A percentile compares a stretch with the other conserved stretches of the same genome.
Evolutionary conservation across 768 basidiomycete species (phyloP).

Genomic region (Termitomyces sp.): DNA sequence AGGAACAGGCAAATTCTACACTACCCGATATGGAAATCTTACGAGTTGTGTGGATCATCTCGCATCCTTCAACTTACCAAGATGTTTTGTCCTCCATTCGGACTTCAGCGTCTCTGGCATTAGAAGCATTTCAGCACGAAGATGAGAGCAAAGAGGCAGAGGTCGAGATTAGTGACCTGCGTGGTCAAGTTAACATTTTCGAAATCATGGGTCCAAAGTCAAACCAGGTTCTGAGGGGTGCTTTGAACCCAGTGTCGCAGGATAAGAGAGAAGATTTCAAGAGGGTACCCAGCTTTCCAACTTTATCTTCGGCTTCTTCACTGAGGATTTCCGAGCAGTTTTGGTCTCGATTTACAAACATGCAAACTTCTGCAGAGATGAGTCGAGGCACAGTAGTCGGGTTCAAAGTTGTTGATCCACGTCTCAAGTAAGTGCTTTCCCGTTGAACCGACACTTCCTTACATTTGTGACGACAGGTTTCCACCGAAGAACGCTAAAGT

Average conservation of each 20-base stretch:
- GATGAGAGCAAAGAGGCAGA: constrained; percentile 23
- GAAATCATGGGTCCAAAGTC: constrained; percentile 88
- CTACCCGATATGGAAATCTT: constrained; percentile 8
- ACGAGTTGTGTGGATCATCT: constrained; percentile 66
- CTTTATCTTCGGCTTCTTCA: neutral
- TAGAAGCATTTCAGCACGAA: constrained; percentile 28
- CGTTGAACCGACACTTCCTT: neutral
- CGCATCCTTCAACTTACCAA: constrained; percentile 70
- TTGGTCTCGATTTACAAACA: constrained; percentile 55
- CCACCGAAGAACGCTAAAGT: constrained; percentile 73
- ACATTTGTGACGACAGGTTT: constrained; percentile 44
- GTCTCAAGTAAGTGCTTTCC: constrained; percentile 57
- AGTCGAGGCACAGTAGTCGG: constrained; percentile 76
- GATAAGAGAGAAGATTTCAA: constrained; percentile 51
- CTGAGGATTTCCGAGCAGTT: constrained; percentile 35
- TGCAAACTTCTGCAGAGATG: constrained; percentile 62
- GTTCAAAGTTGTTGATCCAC: constrained; percentile 68
- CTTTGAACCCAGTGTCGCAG: constrained; percentile 41
- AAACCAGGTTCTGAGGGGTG: constrained; percentile 66
- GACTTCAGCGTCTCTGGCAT: constrained; percentile 40
- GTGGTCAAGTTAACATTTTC: constrained; percentile 70
- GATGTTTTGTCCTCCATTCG: constrained; percentile 49
- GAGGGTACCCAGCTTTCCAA: constrained; percentile 35
- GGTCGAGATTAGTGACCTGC: constrained; percentile 66
- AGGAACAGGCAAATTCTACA: constrained; percentile 21